Percentiles rank a stretch among this genome's conserved stretches.
Evolutionary conservation across 805 yeast genomes (phyloP).

Genomic region (Pichia manshurica): DNA sequence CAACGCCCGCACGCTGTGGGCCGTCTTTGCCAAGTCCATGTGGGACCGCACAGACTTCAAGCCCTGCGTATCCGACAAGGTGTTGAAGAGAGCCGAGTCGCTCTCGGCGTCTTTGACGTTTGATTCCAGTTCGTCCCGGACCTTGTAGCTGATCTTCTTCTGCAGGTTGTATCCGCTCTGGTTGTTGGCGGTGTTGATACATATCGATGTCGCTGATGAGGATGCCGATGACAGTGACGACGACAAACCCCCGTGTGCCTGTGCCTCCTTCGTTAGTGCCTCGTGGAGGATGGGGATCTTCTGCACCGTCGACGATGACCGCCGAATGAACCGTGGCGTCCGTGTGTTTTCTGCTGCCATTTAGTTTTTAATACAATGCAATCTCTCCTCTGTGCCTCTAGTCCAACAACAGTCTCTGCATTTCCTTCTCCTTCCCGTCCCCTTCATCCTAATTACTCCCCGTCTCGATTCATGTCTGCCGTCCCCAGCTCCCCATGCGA

Average conservation of each 20-base stretch:
- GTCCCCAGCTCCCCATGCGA: too few species aligned
- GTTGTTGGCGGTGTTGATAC: neutral
- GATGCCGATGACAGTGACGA: neutral
- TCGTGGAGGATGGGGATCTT: constrained; percentile 12
- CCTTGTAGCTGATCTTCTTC: neutral
- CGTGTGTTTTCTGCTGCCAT: neutral
- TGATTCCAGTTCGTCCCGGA: constrained; percentile 1
- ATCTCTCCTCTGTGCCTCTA: too few species aligned
- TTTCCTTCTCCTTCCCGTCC: too few species aligned
- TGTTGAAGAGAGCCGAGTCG: constrained; percentile 8
- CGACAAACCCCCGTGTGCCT: neutral
- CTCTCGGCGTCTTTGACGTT: constrained; percentile 3
- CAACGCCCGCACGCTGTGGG: constrained; percentile 70
- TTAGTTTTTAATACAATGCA: too few species aligned
- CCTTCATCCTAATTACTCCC: too few species aligned
- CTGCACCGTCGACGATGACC: constrained; percentile 2
- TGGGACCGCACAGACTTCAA: constrained; percentile 58
- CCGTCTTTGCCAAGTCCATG: constrained; percentile 72
- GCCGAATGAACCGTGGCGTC: neutral
- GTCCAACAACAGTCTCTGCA: too few species aligned
- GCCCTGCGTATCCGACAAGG: constrained; percentile 23
- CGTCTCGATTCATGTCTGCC: too few species aligned
- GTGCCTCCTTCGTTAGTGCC: constrained; percentile 4
- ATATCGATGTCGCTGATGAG: neutral
- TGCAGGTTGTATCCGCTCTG: neutral